These are phyloP conservation scores for Allantophomopsis lycopodina DNA, from an alignment of 2,329 filamentous ascomycete species.

Conservation along the genomic window DNA sequence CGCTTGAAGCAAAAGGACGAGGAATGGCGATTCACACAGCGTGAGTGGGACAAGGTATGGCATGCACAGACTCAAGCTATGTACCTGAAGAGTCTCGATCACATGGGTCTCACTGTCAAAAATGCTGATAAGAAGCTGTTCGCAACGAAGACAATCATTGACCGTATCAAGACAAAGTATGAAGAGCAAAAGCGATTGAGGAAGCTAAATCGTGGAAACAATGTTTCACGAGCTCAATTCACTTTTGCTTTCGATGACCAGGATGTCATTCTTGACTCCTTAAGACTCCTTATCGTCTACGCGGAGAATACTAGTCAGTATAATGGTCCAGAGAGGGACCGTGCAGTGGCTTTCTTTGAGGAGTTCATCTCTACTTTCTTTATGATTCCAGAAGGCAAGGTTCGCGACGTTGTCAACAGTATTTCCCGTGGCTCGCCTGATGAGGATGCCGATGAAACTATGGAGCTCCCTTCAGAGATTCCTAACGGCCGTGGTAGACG, in stretches of 20 bases:
- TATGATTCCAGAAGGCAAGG: constrained; percentile 55
- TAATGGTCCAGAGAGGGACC: constrained; percentile 58
- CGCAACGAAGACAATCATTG: constrained; percentile 77
- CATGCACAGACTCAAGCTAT: constrained; percentile 88
- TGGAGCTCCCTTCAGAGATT: constrained; percentile 53
- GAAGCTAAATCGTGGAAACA: constrained; percentile 39
- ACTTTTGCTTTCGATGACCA: constrained; percentile 61
- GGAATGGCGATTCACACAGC: constrained; percentile 91
- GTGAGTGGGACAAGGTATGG: constrained; percentile 99
- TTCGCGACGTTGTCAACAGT: constrained; percentile 52
- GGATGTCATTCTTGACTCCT: constrained; percentile 48
- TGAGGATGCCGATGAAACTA: constrained; percentile 63
- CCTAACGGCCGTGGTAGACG: constrained; percentile 56
- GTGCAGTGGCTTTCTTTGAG: constrained; percentile 63
- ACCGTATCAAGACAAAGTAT: constrained; percentile 82
- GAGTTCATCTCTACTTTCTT: constrained; percentile 67
- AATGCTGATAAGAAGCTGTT: constrained; percentile 83
- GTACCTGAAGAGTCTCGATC: constrained; percentile 92
- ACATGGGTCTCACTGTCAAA: constrained; percentile 87
- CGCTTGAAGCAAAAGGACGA: constrained; percentile 93
- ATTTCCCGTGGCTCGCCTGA: constrained; percentile 59
- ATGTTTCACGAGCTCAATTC: constrained; percentile 58
- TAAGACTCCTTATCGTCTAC: constrained; percentile 50
- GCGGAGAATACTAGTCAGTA: constrained; percentile 57
- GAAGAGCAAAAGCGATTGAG: constrained; percentile 75